These are phyloP conservation scores for Yamadazyma membranifaciens DNA, from an alignment of 1,139 yeast genomes.

Conservation along the genomic window DNA sequence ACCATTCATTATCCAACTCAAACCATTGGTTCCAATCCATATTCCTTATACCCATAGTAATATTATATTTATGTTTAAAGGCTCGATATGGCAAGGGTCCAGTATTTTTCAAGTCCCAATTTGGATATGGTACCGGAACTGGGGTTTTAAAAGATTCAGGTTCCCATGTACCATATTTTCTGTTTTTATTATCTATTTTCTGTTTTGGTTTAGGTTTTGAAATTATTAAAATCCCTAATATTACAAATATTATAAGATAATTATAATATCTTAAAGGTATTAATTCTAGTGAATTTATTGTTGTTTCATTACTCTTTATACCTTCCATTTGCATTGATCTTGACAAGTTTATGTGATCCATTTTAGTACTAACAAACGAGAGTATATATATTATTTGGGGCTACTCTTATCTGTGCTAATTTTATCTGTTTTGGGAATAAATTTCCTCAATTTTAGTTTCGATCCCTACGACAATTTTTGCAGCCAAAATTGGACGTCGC, in stretches of 20 bases:
- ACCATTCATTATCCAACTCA: constrained; percentile 66
- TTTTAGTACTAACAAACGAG: no score
- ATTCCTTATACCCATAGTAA: constrained; percentile 64
- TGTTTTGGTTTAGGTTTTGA: constrained; percentile 5
- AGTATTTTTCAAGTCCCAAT: constrained; percentile 53
- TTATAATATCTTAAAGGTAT: constrained; percentile 8
- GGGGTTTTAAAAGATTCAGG: constrained; percentile 55
- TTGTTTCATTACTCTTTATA: constrained; percentile 1
- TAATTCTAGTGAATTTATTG: background rate
- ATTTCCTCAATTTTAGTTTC: background rate
- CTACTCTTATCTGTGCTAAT: constrained; percentile 2
- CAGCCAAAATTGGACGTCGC: background rate
- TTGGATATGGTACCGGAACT: constrained; percentile 40
- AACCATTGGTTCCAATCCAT: constrained; percentile 64
- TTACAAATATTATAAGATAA: constrained; percentile 8
- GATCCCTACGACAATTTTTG: background rate
- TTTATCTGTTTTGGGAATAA: constrained; percentile 3
- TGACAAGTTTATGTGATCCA: no score
- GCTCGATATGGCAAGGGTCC: constrained; percentile 62
- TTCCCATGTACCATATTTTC: constrained; percentile 44
- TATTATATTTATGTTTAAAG: constrained; percentile 53
- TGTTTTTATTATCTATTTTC: constrained; percentile 8
- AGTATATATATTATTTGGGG: no score
- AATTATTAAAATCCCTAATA: constrained; percentile 8
- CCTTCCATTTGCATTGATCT: no score